These are phyloP conservation scores for Penicillium coffeae DNA, from an alignment of 495 filamentous ascomycete species.

Conservation along the genomic window DNA sequence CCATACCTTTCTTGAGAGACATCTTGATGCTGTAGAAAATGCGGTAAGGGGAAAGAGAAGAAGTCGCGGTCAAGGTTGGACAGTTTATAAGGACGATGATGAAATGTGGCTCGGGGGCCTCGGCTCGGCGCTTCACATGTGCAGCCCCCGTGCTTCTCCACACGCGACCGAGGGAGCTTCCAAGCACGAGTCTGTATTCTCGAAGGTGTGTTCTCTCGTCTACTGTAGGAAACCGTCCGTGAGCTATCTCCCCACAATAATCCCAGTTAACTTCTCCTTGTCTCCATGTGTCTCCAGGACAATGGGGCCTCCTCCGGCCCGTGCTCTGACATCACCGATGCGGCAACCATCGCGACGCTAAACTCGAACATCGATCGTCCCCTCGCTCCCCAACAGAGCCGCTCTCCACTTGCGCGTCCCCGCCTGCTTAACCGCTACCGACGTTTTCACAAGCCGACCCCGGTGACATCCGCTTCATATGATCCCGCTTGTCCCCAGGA, in stretches of 20 bases:
- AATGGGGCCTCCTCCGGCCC: background rate
- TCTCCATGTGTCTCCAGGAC: no score
- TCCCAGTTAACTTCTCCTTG: no score
- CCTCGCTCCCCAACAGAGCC: conserved; percentile 9
- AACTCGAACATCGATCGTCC: conserved; percentile 6
- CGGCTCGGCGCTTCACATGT: conserved; percentile 16
- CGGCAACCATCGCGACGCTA: conserved; percentile 20
- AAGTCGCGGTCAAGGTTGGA: background rate
- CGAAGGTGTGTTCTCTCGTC: background rate
- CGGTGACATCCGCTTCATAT: conserved; percentile 39
- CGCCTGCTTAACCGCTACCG: conserved; percentile 30
- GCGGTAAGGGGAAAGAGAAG: background rate
- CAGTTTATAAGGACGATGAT: conserved; percentile 7
- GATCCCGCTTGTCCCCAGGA: conserved; percentile 35
- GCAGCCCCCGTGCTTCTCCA: conserved; percentile 17
- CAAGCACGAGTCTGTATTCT: background rate
- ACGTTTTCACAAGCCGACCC: conserved; percentile 35
- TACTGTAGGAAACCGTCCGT: no score
- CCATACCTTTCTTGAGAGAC: conserved; percentile 77
- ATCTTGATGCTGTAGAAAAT: conserved; percentile 44
- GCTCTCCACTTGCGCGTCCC: background rate
- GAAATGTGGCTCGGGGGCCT: conserved; percentile 12
- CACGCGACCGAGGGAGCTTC: conserved; percentile 9
- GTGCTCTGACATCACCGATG: conserved; percentile 10
- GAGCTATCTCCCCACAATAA: no score